Evolutionary conservation across 2,329 filamentous ascomycete genomes (phyloP), one percentile per base, ranked within the genome.

Genomic region (Microsporum audouinii): DNA sequence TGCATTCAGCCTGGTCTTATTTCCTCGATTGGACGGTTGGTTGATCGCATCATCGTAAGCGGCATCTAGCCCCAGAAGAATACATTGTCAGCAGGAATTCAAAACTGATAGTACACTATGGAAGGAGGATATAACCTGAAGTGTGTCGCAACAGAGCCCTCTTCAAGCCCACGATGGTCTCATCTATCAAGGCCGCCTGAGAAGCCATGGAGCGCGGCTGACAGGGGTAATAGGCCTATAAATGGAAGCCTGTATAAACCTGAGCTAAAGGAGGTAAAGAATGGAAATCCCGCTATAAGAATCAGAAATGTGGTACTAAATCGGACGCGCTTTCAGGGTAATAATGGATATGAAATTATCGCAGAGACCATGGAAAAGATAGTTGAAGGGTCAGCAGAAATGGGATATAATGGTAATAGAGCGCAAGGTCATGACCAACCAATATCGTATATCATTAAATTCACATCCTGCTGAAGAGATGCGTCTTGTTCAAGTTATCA

Each of bases 1-100:
- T 29, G 83, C 80, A 67, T 83, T 82, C 62, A 77, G 77, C 70
- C 80, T 80, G 66, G 86, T 75, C 71, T 85, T 86, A 70, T 85
- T 84, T 61, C 81, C 82, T 68, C 82, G 78, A 69, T 84, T 84
- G 58, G 80, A 81, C 58, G 79, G 78, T 61, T 78, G 75, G 31
- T 76, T 76, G 65, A 83, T 80, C 51, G 76, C 73, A 57, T 82
- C 79, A 66, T 84, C 83, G 39, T 80, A 71, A 29, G 69, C 73
- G 17, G 69, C 67, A 65, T 73, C 74, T 76, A 61, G 59, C 53
- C 34, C 51, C 17, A 23, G 17, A 23, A 23, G 39, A 38, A 17
- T 17, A 17, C 51, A 33, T 59, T 5, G 62, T 60, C 55, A 63
- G 47, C 31, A 17, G 14, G 17, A 6, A 8, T 56, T 38, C 23